These are phyloP conservation scores for Suhomyces faveliae DNA, from an alignment of 805 yeast genomes.

Conservation along the genomic window DNA sequence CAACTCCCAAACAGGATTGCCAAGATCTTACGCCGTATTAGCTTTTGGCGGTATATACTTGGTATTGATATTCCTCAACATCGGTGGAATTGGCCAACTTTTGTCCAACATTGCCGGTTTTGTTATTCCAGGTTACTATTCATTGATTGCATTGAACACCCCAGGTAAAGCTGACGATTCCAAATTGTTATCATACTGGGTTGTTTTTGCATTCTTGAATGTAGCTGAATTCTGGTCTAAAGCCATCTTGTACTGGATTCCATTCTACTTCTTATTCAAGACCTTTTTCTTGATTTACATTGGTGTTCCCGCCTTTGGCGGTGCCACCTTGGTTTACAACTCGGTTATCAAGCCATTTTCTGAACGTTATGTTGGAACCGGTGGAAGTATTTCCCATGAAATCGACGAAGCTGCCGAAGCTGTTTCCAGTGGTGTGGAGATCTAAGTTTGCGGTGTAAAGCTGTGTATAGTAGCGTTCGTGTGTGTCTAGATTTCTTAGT, in stretches of 20 bases:
- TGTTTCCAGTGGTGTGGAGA: slow-evolving; percentile 33
- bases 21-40: slow-evolving; percentile 82
- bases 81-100: slow-evolving; percentile 94
- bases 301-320: slow-evolving; percentile 84
- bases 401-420: slow-evolving; percentile 50
- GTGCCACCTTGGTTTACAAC: slow-evolving; percentile 73
- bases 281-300: slow-evolving; percentile 83
- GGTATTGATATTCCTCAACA: slow-evolving; percentile 76
- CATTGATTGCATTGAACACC: slow-evolving; percentile 81
- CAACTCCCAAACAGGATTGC: slow-evolving; percentile 50
- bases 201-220: slow-evolving; percentile 89
- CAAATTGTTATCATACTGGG: slow-evolving; percentile 93
- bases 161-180: slow-evolving; percentile 72
- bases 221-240: slow-evolving; percentile 95
- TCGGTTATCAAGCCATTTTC: slow-evolving; percentile 66
- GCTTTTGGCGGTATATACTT: slow-evolving; percentile 67
- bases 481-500: neutral
- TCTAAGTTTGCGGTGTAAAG: slow-evolving; percentile 11
- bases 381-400: slow-evolving; percentile 35
- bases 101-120: slow-evolving; percentile 91
- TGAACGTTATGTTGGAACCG: slow-evolving; percentile 35
- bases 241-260: slow-evolving; percentile 91
- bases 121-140: slow-evolving; percentile 84
- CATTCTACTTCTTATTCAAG: slow-evolving; percentile 94
- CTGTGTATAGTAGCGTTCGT: neutral